Conservation (phyloP, 2,329 filamentous ascomycete genomes). For the Monilinia vaccinii-corymbosi region DNA sequence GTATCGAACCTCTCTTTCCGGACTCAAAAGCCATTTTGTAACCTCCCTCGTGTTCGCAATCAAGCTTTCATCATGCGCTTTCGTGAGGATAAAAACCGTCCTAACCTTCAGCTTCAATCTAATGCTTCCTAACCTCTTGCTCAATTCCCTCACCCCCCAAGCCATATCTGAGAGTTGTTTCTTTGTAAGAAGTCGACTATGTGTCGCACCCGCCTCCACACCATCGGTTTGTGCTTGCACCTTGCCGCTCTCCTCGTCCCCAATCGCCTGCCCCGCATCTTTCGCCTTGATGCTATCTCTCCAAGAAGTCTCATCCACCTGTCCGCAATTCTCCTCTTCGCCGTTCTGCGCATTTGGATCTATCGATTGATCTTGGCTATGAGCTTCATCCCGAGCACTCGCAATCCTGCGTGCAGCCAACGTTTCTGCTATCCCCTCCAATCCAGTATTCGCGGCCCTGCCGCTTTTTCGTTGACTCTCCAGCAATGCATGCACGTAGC, state of each 20-base stretch:
- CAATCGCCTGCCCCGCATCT: slow-evolving; percentile 2
- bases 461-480: slow-evolving; percentile 41
- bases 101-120: slow-evolving; percentile 72
- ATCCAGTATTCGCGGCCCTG: slow-evolving; percentile 23
- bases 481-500: slow-evolving; percentile 56
- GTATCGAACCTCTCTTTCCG: slow-evolving; percentile 58
- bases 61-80: slow-evolving; percentile 77
- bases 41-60: slow-evolving; percentile 70
- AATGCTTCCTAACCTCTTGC: slow-evolving; percentile 75
- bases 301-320: slow-evolving; percentile 49
- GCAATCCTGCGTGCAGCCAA: slow-evolving; percentile 15
- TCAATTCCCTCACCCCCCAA: slow-evolving; percentile 85
- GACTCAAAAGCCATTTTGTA: slow-evolving; percentile 69
- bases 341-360: slow-evolving; percentile 10
- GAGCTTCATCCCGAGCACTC: slow-evolving; percentile 1
- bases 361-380: slow-evolving; percentile 1
- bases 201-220: slow-evolving; percentile 24
- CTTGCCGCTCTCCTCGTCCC: slow-evolving; percentile 13
- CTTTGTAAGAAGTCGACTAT: slow-evolving; percentile 79
- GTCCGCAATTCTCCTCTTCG: slow-evolving; percentile 32
- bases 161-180: slow-evolving; percentile 95
- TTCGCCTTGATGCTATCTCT: slow-evolving; percentile 27
- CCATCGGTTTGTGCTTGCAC: slow-evolving; percentile 9
- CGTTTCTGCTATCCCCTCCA: slow-evolving; percentile 26
- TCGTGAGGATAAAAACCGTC: slow-evolving; percentile 81